A percentile compares a stretch with the other conserved stretches of the same genome.
These are phyloP conservation scores for Punctularia strigosozonata DNA, from an alignment of 768 basidiomycete genomes.

Conservation along the genomic window DNA sequence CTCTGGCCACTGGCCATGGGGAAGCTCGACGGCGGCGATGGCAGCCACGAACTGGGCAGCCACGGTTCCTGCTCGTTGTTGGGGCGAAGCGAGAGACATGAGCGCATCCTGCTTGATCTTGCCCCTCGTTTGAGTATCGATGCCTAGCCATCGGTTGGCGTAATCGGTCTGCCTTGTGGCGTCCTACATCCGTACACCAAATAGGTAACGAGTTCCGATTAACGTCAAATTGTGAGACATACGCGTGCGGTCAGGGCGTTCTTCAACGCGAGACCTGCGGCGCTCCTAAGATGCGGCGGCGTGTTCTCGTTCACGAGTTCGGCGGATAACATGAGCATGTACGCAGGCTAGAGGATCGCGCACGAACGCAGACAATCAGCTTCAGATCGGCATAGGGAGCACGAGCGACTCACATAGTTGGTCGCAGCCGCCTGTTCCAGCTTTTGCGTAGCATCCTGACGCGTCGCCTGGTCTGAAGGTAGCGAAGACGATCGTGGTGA, in stretches of 20 bases:
- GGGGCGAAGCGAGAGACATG: slow-evolving; percentile 64
- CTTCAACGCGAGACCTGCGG: slow-evolving; percentile 95
- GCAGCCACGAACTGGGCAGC: slow-evolving; percentile 92
- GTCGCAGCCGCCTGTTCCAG: slow-evolving; percentile 78
- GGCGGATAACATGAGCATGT: slow-evolving; percentile 82
- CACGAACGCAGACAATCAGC: slow-evolving; percentile 4
- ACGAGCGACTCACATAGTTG: slow-evolving; percentile 64
- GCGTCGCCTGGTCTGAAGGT: slow-evolving; percentile 68
- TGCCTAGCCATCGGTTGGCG: slow-evolving; percentile 70
- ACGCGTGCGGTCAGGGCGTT: slow-evolving; percentile 88
- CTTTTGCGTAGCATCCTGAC: slow-evolving; percentile 85
- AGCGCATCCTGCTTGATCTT: slow-evolving; percentile 88
- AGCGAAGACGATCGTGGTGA: slow-evolving; percentile 10
- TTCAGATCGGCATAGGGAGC: slow-evolving; percentile 9
- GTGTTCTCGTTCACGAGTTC: slow-evolving; percentile 73
- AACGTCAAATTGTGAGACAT: slow-evolving; percentile 20
- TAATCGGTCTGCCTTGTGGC: slow-evolving; percentile 62
- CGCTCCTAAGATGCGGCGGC: slow-evolving; percentile 71
- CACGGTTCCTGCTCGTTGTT: slow-evolving; percentile 66
- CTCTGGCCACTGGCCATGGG: slow-evolving; percentile 78
- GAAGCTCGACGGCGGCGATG: slow-evolving; percentile 88
- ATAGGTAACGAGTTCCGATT: no score
- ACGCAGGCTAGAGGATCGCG: slow-evolving; percentile 60
- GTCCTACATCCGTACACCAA: slow-evolving; percentile 56
- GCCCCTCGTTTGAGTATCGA: slow-evolving; percentile 50